Conservation (phyloP, 139 green algal species). For the Parachlorella kessleri region DNA sequence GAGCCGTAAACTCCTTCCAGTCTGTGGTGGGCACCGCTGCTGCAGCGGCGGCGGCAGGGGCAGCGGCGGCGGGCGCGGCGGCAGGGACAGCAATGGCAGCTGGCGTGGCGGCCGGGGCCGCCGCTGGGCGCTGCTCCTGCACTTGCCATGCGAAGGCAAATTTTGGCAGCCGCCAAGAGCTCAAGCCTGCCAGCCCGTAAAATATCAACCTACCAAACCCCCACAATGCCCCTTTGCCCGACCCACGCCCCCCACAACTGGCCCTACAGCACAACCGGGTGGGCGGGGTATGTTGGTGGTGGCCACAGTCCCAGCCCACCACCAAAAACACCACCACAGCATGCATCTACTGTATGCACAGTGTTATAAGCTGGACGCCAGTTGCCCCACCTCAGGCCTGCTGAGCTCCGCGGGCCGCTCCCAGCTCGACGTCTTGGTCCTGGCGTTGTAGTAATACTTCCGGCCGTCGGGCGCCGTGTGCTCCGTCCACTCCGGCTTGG, state of each 20-base stretch:
- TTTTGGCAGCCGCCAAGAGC: too few relatives aligned
- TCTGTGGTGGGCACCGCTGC: not conserved
- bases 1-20: slow-evolving; percentile 86
- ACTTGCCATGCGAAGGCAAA: too few relatives aligned
- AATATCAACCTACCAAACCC: not conserved
- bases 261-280: too few relatives aligned
- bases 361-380: too few relatives aligned
- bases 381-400: slow-evolving; percentile 24
- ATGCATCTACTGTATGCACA: too few relatives aligned
- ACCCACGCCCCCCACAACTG: too few relatives aligned
- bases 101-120: not conserved
- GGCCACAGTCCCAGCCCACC: too few relatives aligned
- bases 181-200: too few relatives aligned
- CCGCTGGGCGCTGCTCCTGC: too few relatives aligned
- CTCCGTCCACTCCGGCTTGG: slow-evolving; percentile 83
- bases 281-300: too few relatives aligned
- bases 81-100: not conserved
- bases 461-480: slow-evolving; percentile 87
- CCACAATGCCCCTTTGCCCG: too few relatives aligned
- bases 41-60: slow-evolving; percentile 6
- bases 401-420: slow-evolving; percentile 88
- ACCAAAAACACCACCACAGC: too few relatives aligned
- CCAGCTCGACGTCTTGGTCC: slow-evolving; percentile 82
- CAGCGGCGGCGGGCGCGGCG: not conserved
- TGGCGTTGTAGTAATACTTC: slow-evolving; percentile 94